Evolutionary conservation across 1,139 yeast species (phyloP), one percentile per base, ranked within the genome.

Genomic region (Pichia kudriavzevii): DNA sequence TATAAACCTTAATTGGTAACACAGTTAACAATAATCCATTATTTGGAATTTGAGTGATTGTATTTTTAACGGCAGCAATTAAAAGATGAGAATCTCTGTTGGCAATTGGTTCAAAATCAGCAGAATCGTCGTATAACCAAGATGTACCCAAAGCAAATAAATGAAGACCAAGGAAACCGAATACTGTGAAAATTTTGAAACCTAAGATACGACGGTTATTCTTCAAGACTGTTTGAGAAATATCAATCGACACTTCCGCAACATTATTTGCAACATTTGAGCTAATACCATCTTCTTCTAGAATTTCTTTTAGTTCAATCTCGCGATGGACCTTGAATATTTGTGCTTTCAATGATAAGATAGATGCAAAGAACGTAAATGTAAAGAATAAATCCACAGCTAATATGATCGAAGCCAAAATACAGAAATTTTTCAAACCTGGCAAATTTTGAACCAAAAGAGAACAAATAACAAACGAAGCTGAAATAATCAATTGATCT

Each of bases 281-380:
- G 30, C 85, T 72, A 27, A 91, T 74, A 16, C 98, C 98, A 51
- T 93, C 98, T 58, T 91, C 98, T 61, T 88, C 95, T 47, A 91
- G 67, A 16, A 87, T 91, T 47, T 75, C 78, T 53, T 82, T 79
- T 55, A 88, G 72, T 40, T 78, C 74, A 41, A 87, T 79, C 34
- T 91, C 82, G 48, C 88, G 77, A 60, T 91, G 85, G 41, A 94
- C 94, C 46, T 87, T 70, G 54, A 78, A 78, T 55, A 91, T 85
- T 60, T 93, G 97, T 28, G 93, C 76, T 60, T 91, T 91, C 59
- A 91, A 70, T 2, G 95, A 79, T 48, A 91, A 71, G 35, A 87
- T 75, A 3, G 96, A 91, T 11, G 94, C 69, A 58, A 71, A 91
- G 59, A 88, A 88, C 2, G 97, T 84, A 52, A 77, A 73, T 26